Percentiles rank a stretch among this genome's conserved stretches.
Evolutionary conservation across 2,329 filamentous ascomycete genomes (phyloP).

Genomic region (Dryadomyces sulphureus): DNA sequence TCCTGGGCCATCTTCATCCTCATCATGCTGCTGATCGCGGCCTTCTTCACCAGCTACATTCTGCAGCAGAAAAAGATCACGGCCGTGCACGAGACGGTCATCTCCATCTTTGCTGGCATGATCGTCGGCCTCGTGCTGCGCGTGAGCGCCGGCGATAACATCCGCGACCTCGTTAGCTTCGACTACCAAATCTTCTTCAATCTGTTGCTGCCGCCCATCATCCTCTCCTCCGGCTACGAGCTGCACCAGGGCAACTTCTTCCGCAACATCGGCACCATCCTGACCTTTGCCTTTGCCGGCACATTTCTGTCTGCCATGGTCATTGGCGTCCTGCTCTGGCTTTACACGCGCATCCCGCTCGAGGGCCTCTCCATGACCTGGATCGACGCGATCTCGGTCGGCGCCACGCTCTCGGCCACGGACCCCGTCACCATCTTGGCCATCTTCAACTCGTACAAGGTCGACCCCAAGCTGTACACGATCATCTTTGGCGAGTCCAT

Average conservation of each 20-base stretch:
- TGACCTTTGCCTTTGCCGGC: slow-evolving; percentile 94
- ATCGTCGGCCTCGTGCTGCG: slow-evolving; percentile 81
- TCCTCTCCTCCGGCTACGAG: slow-evolving; percentile 92
- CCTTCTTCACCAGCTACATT: slow-evolving; percentile 93
- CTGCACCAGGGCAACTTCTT: slow-evolving; percentile 99
- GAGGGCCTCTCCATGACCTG: slow-evolving; percentile 78
- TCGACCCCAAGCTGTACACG: slow-evolving; percentile 96
- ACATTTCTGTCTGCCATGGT: slow-evolving; percentile 97
- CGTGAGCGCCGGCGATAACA: slow-evolving; percentile 64
- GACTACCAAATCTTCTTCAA: slow-evolving; percentile 99
- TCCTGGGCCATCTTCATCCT: slow-evolving; percentile 97
- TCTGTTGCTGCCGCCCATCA: slow-evolving; percentile 93
- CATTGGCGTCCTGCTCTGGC: slow-evolving; percentile 71
- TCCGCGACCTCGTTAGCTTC: slow-evolving; percentile 86
- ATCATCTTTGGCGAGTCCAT: slow-evolving; percentile 98
- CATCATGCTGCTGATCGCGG: slow-evolving; percentile 82
- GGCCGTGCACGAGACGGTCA: slow-evolving; percentile 92
- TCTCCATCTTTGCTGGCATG: slow-evolving; percentile 98
- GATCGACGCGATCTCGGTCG: slow-evolving; percentile 91
- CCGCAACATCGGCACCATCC: slow-evolving; percentile 89
- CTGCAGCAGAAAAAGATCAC: slow-evolving; percentile 95
- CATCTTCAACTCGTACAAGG: slow-evolving; percentile 99
- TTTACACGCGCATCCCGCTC: slow-evolving; percentile 78
- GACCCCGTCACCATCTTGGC: slow-evolving; percentile 95
- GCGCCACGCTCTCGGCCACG: slow-evolving; percentile 89